phyloP scores from a whole-genome alignment of 2,329 filamentous ascomycete genomes.

The Penicillium sp. region DNA sequence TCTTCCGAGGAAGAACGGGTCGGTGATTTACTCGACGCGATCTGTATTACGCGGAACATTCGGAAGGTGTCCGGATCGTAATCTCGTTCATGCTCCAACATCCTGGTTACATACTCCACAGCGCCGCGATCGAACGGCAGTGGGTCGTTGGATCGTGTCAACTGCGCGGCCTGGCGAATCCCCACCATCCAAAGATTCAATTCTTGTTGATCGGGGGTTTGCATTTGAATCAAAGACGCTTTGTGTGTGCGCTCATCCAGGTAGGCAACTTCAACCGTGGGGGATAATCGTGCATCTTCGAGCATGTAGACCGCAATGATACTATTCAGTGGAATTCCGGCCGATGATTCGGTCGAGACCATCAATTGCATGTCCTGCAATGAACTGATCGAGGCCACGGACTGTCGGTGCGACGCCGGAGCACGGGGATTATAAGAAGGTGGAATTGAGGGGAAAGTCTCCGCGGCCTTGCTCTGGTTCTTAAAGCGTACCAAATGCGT shows the following conservation, averaged over 20 bases:
- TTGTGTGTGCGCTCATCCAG: slow-evolving; percentile 65
- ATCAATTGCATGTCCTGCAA: slow-evolving; percentile 62
- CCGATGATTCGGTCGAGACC: slow-evolving; percentile 56
- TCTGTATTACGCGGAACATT: slow-evolving; percentile 68
- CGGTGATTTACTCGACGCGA: slow-evolving; percentile 57
- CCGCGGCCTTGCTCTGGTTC: slow-evolving; percentile 64
- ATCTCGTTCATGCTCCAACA: slow-evolving; percentile 66
- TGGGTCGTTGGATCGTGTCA: slow-evolving; percentile 53
- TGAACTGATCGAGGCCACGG: slow-evolving; percentile 61
- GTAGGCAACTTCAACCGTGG: slow-evolving; percentile 67
- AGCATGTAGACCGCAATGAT: slow-evolving; percentile 68
- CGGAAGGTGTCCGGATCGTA: slow-evolving; percentile 68
- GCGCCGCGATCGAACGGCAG: slow-evolving; percentile 59
- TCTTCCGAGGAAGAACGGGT: slow-evolving; percentile 65
- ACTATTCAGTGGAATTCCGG: slow-evolving; percentile 61
- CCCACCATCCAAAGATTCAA: slow-evolving; percentile 65
- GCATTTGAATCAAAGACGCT: slow-evolving; percentile 63
- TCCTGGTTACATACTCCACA: slow-evolving; percentile 62
- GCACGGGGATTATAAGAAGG: slow-evolving; percentile 37
- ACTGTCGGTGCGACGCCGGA: slow-evolving; percentile 55
- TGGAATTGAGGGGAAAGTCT: slow-evolving; percentile 59
- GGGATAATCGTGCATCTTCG: slow-evolving; percentile 67
- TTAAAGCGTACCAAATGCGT: slow-evolving; percentile 69
- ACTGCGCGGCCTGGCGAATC: slow-evolving; percentile 61
- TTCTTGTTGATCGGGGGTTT: slow-evolving; percentile 65